phyloP scores from a whole-genome alignment of 2,329 filamentous ascomycete species.

The Fusarium goolgardi region DNA sequence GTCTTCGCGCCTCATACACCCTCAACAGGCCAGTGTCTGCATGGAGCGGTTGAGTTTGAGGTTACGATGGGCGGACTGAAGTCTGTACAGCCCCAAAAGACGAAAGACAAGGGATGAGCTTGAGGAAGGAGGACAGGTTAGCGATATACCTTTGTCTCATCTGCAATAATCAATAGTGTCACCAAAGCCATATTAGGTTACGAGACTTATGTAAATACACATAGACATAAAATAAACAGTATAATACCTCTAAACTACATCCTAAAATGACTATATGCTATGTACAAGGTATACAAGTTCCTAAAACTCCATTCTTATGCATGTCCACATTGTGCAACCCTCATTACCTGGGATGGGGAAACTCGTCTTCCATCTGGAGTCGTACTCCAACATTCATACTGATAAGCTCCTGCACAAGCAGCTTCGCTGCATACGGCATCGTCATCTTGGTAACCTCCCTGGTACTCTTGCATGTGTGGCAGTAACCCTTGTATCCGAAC shows the following conservation, averaged over 20 bases:
- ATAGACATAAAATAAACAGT: constrained; percentile 10
- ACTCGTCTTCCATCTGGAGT: constrained; percentile 92
- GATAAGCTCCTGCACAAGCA: constrained; percentile 93
- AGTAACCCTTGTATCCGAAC: constrained; percentile 96
- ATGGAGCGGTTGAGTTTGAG: constrained; percentile 75
- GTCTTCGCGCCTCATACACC: constrained; percentile 86
- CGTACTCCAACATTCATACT: constrained; percentile 99
- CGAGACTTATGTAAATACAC: not conserved
- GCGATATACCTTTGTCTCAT: not conserved
- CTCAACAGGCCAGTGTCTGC: constrained; percentile 61
- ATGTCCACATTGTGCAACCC: constrained; percentile 19
- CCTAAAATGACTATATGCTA: constrained; percentile 28
- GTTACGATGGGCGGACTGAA: constrained; percentile 74
- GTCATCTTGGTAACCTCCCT: constrained; percentile 90
- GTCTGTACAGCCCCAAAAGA: constrained; percentile 42
- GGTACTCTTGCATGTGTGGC: constrained; percentile 89
- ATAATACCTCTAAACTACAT: constrained; percentile 27
- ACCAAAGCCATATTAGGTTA: not conserved
- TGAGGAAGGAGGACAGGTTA: not conserved
- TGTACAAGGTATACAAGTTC: constrained; percentile 36
- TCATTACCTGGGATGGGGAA: constrained; percentile 71
- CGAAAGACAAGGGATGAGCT: constrained; percentile 6
- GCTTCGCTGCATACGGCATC: constrained; percentile 96
- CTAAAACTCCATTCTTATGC: constrained; percentile 36
- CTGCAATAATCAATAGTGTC: not conserved